Base-by-base conservation (phyloP, 768 basidiomycete species). In the Pleurotus tuber-regium region DNA sequence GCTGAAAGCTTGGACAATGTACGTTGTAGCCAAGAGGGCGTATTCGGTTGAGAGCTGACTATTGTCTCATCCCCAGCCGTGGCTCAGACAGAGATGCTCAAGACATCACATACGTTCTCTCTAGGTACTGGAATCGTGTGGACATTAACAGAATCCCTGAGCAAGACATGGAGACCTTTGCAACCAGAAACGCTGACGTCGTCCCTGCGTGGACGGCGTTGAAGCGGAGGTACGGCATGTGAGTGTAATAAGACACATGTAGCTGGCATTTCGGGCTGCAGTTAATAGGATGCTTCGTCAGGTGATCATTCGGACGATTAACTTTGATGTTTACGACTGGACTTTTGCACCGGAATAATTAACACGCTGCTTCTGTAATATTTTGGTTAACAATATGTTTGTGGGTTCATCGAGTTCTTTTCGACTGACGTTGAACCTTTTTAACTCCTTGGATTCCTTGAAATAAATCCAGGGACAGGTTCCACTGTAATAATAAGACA, bases 121-220 rank as follows among this genome's bases (percentile, higher is more conserved):
- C 79, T 52, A 82, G 80, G 50, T 89, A 86, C 62, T 92, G 90
- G 89, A 87, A 86, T 63, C 76, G 78, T 50, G 80, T 92, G 54
- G 90, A 92, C 66, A 83, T 92, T 58, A 92, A 92, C 63, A 87
- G 90, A 58, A 85, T 92, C 53, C 84, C 85, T 23, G 90, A 92
- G 66, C 81, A 84, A 53, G 90, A 92, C 62, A 92, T 92, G 90
- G 82, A 82, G 53, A 74, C 78, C 25, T 92, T 92, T 61, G 84
- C 87, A 25, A 62, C 73, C 11, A 74, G 73, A 30, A 76, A 87
- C 60, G 65, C 76, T 38, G 70, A 76, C n/a, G 87, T 79, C 36
- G 82, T 76, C 8, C 77, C 86, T 16, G 84, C 86, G 4, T 92
- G 90, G 90, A 70, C 72, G 42, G 84, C 89, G 39, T 70, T 92